These are phyloP conservation scores for Eucalyptus cloeziana DNA, from an alignment of 345 rosid genomes.

Conservation along the genomic window DNA sequence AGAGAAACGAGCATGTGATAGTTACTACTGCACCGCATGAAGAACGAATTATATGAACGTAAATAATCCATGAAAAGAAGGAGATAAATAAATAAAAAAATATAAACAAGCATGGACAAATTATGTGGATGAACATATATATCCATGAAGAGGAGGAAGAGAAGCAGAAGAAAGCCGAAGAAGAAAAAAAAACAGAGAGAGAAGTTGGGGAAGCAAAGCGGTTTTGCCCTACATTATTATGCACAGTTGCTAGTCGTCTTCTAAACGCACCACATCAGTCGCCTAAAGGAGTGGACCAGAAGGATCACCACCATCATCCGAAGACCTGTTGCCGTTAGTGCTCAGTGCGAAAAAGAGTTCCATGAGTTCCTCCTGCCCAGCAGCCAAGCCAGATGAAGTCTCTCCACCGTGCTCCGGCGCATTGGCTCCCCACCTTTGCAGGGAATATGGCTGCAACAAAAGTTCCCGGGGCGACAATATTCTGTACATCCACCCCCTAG, in stretches of 20 bases:
- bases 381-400: constrained; percentile 9
- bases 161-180: background rate
- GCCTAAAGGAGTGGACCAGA: background rate
- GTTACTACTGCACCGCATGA: background rate
- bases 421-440: constrained; percentile 20
- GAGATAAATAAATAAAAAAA: background rate
- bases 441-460: constrained; percentile 38
- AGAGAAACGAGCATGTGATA: background rate
- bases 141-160: background rate
- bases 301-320: constrained; percentile 10
- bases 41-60: background rate
- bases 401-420: constrained; percentile 15
- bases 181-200: background rate
- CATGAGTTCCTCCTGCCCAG: constrained; percentile 32
- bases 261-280: background rate
- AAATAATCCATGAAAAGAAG: background rate
- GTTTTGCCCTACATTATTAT: background rate
- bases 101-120: background rate
- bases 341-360: constrained; percentile 36
- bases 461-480: constrained; percentile 31
- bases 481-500: constrained; percentile 42
- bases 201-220: background rate
- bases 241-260: background rate
- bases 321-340: constrained; percentile 22
- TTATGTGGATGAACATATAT: background rate